Evolutionary conservation across 2,329 filamentous ascomycete genomes (phyloP), one percentile per base, ranked within the genome.

Genomic region (Aureobasidium leucospermi): DNA sequence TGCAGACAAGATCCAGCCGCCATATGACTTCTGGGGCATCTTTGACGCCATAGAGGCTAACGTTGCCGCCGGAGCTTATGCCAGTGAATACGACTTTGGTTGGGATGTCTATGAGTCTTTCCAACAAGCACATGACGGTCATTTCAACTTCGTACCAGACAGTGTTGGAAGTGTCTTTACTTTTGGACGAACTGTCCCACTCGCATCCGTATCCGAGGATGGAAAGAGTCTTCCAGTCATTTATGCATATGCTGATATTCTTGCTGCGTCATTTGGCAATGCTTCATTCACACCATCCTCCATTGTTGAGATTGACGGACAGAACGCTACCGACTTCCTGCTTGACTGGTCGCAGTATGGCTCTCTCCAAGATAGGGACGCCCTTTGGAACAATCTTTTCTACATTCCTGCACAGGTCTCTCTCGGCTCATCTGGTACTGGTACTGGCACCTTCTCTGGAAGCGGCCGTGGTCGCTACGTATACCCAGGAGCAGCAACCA

Each of bases 181-280:
- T 62, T 86, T 67, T 65, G 76, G 75, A 6, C 74, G 80, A 8
- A 71, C 73, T 29, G 68, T 79, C 65, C 73, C 76, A 53, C 65
- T 87, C 0, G 81, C 86, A 0, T 86, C 84, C 0, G 76, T 86
- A 7, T 87, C 84, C 1, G 64, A 72, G 3, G 83, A 87, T 66
- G 85, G 85, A n/a, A 69, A 75, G 16, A 76, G 79, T 57, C 67
- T 84, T 10, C 85, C 85, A 0, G 76, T 83, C 60, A 73, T 85
- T 2, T 86, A 83, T 62, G 75, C 79, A 19, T 79, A 79, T 60
- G 69, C 74, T 11, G 79, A 81, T 61, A 69, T 81, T 0, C 67
- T 78, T 46, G 68, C 72, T 19, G 70, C 73, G 29, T 72, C 70
- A 6, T 69, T 76, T 58, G 66, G 72, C 58, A 74, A 77, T 63